Base-by-base conservation (phyloP, 768 basidiomycete genomes). In the Rhodocollybia butyracea region DNA sequence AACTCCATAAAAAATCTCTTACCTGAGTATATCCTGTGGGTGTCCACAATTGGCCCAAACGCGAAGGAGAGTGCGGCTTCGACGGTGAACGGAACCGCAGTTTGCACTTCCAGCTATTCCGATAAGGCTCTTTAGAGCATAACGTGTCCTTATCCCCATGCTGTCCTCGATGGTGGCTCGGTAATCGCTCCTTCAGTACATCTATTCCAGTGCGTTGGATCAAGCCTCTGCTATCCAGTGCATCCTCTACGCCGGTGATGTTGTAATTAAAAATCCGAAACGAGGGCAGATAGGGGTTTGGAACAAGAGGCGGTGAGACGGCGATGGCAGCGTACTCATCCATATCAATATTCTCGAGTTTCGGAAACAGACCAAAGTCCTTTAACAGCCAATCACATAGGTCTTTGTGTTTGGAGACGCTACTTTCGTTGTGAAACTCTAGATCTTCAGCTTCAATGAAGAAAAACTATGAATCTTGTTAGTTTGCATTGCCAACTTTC, bases 1-100 rank as follows among this genome's bases (percentile, higher is more conserved):
- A 19, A 50, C 7, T 24, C 38, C 0, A 30, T 45, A 60, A 38
- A 62, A 61, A 62, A 32, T 53, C 39, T 5, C 36, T 24, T 65
- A 91, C 92, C 81, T 96, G 94, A 46, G 89, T 85, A 74, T 87
- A 97, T 42, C 91, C 91, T 39, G 94, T 72, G 3, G 89, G 86
- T 8, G 84, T 82, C 80, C 86, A 88, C 45, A 78, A 76, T 47
- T 73, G 73, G 67, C 94, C 94, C 31, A 63, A 74, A 55, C 89
- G 76, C 24, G 89, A 89, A 11, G 94, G 93, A 11, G 89, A 79
- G 21, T 78, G 65, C 22, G 80, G 69, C 71, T 81, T 84, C 61
- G 79, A 83, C 68, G 78, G 73, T 86, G 81, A 88, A 17, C 78
- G 71, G 56, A 80, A 73, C 60, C 81, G 72, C 59, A 85, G 66